Conservation (phyloP, 1,284 basidiomycete species). For the Cryptococcus sp. region DNA sequence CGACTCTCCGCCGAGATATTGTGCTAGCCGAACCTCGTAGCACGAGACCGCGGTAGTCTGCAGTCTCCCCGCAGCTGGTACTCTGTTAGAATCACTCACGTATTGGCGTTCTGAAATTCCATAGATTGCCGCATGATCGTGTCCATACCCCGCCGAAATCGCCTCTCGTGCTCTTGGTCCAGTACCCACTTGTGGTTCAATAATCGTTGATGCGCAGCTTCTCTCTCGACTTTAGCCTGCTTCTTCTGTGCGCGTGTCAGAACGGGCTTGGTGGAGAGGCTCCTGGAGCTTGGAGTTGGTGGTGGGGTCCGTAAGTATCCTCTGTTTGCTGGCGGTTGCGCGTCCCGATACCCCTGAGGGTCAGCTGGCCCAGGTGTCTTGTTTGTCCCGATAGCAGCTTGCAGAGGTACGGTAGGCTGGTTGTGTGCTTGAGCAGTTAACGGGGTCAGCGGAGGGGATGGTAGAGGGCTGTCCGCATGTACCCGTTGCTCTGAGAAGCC, state of each 20-base stretch:
- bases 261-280: neutral
- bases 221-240: slow-evolving; percentile 3
- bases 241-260: neutral
- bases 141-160: slow-evolving; percentile 31
- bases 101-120: slow-evolving; percentile 20
- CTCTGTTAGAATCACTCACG: slow-evolving; percentile 14
- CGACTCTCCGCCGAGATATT: no score
- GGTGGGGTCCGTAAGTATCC: neutral
- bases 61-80: no score
- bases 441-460: neutral
- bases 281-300: neutral
- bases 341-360: neutral
- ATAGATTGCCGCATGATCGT: slow-evolving; percentile 20
- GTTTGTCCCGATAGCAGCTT: no score
- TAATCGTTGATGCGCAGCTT: slow-evolving; percentile 16
- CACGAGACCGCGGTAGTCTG: no score
- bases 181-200: slow-evolving; percentile 31
- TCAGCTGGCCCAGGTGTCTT: neutral
- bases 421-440: neutral
- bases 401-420: neutral
- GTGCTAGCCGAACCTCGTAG: no score
- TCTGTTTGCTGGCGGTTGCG: neutral
- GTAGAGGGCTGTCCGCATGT: neutral
- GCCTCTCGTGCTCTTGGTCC: slow-evolving; percentile 35
- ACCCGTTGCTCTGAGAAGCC: no score